These are phyloP conservation scores for Coemansia pectinata DNA, from an alignment of 192 early-diverging fungal genomes.

Conservation along the genomic window DNA sequence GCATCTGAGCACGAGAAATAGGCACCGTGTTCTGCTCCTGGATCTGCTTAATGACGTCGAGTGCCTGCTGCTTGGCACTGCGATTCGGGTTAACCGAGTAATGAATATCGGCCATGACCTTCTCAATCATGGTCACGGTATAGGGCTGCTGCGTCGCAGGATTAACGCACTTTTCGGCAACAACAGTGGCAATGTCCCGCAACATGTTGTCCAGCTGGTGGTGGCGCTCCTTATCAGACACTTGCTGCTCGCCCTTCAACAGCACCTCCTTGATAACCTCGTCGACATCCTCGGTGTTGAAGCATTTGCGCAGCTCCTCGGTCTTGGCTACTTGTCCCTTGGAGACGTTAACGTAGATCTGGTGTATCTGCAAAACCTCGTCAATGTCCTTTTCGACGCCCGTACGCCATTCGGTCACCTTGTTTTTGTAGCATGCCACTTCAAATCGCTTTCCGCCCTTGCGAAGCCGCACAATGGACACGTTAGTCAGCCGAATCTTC, in stretches of 20 bases:
- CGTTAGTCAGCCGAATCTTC: slow-evolving; percentile 85
- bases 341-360: slow-evolving; percentile 92
- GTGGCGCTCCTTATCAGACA: slow-evolving; percentile 93
- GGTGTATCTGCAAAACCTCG: slow-evolving; percentile 94
- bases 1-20: slow-evolving; percentile 94
- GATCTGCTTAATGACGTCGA: slow-evolving; percentile 92
- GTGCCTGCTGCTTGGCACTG: slow-evolving; percentile 81
- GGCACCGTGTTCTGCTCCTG: slow-evolving; percentile 88
- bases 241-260: slow-evolving; percentile 94
- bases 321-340: slow-evolving; percentile 94
- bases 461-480: slow-evolving; percentile 91
- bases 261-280: slow-evolving; percentile 88
- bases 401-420: slow-evolving; percentile 93
- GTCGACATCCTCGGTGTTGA: slow-evolving; percentile 82
- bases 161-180: slow-evolving; percentile 95
- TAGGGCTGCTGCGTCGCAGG: slow-evolving; percentile 94
- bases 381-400: slow-evolving; percentile 95
- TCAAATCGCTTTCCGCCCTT: slow-evolving; percentile 99
- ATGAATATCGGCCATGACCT: slow-evolving; percentile 93
- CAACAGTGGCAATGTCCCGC: slow-evolving; percentile 93
- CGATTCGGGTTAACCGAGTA: slow-evolving; percentile 86
- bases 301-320: slow-evolving; percentile 84
- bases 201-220: slow-evolving; percentile 79
- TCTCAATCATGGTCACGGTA: slow-evolving; percentile 97
- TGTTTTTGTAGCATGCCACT: slow-evolving; percentile 99